Percentiles rank a stretch among this genome's conserved stretches.
phyloP scores from a whole-genome alignment of 257 asterid genomes.

The Knoxia roxburghii region DNA sequence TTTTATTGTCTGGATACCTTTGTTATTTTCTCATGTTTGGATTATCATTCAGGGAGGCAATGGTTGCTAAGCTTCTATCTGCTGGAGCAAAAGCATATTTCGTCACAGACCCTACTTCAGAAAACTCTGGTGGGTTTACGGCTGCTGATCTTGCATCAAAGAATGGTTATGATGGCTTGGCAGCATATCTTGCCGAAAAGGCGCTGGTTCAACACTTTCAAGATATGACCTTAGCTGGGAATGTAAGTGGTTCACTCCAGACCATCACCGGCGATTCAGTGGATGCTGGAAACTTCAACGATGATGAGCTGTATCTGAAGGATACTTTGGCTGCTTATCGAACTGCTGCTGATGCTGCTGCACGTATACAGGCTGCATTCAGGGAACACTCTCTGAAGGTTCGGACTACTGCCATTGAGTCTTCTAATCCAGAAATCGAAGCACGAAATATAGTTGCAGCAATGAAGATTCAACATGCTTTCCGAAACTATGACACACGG shows the following conservation, averaged over 20 bases:
- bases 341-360: conserved; percentile 98
- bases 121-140: conserved; percentile 67
- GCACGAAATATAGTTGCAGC: conserved; percentile 90
- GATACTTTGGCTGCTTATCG: conserved; percentile 88
- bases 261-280: conserved; percentile 33
- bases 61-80: conserved; percentile 89
- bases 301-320: conserved; percentile 66
- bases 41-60: conserved; percentile 63
- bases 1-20: background rate
- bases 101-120: conserved; percentile 85
- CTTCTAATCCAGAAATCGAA: conserved; percentile 67
- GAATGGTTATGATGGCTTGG: conserved; percentile 80
- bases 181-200: conserved; percentile 95
- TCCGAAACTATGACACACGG: conserved; percentile 56
- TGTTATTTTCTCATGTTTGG: conserved; percentile 8
- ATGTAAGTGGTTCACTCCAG: conserved; percentile 78
- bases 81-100: conserved; percentile 88
- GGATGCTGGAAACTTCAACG: conserved; percentile 43
- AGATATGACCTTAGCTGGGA: conserved; percentile 96
- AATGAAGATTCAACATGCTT: conserved; percentile 97
- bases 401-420: conserved; percentile 40
- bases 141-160: conserved; percentile 94
- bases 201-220: conserved; percentile 73
- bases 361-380: conserved; percentile 92
- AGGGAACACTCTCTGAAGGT: conserved; percentile 69